Evolutionary conservation across 345 rosid genomes (phyloP).

Genomic region (Lumnitzera racemosa): DNA sequence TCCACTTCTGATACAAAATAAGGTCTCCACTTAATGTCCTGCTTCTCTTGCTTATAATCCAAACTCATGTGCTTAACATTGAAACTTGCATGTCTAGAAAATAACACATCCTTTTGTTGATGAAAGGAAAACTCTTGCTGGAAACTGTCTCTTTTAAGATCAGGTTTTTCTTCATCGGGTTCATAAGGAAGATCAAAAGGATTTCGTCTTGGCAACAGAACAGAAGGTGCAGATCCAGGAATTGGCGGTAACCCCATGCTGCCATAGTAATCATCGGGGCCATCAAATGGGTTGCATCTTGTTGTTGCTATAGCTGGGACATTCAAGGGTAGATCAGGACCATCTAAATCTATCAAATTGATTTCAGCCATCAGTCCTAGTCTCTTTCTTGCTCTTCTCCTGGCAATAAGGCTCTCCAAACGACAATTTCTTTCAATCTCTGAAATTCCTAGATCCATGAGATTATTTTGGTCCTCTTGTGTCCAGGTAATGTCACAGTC

Average conservation of each 20-base stretch:
- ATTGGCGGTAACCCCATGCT: slow-evolving; percentile 51
- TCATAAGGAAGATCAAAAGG: slow-evolving; percentile 94
- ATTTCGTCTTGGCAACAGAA: slow-evolving; percentile 55
- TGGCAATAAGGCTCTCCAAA: slow-evolving; percentile 84
- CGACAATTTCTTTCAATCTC: slow-evolving; percentile 94
- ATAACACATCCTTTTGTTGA: slow-evolving; percentile 39
- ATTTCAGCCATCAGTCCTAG: slow-evolving; percentile 54
- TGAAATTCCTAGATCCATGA: slow-evolving; percentile 82
- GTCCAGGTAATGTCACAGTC: slow-evolving; percentile 69
- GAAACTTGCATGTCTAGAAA: slow-evolving; percentile 85
- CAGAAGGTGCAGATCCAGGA: slow-evolving; percentile 96
- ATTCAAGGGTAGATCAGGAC: slow-evolving; percentile 45
- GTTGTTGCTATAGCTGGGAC: slow-evolving; percentile 60
- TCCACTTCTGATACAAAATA: slow-evolving; percentile 60
- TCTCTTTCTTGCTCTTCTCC: slow-evolving; percentile 77
- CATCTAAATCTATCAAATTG: slow-evolving; percentile 83
- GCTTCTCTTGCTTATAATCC: slow-evolving; percentile 56
- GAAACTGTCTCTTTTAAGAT: slow-evolving; percentile 71
- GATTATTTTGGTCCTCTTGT: slow-evolving; percentile 82
- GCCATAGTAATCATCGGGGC: slow-evolving; percentile 53
- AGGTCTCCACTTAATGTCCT: slow-evolving; percentile 61
- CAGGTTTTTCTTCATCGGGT: slow-evolving; percentile 76
- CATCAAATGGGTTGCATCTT: slow-evolving; percentile 83
- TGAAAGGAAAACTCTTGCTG: slow-evolving; percentile 55
- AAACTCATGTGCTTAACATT: slow-evolving; percentile 52